A percentile compares a stretch with the other conserved stretches of the same genome.
These are phyloP conservation scores for Aspergillus intermedius DNA, from an alignment of 2,329 filamentous ascomycete species.

Conservation along the genomic window DNA sequence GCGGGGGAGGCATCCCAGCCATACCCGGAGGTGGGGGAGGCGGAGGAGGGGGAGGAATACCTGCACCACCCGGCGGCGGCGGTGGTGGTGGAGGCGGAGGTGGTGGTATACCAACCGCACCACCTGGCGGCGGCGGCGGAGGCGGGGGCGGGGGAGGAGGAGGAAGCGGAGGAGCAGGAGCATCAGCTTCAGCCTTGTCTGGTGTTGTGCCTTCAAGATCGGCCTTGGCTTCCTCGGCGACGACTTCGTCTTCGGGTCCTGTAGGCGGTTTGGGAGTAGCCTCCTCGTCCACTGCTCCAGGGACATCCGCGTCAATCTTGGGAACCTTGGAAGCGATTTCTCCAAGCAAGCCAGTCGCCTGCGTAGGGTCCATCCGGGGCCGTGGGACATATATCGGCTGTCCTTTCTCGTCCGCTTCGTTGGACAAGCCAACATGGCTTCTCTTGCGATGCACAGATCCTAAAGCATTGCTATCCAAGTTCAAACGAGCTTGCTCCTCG, in stretches of 20 bases:
- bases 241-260: constrained; percentile 48
- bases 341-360: constrained; percentile 61
- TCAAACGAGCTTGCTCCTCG: constrained; percentile 50
- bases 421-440: constrained; percentile 35
- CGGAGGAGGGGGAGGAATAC: constrained; percentile 45
- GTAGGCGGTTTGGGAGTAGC: constrained; percentile 56
- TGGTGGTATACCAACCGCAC: constrained; percentile 37
- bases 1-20: constrained; percentile 42
- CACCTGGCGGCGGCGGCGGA: constrained; percentile 39
- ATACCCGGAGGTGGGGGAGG: constrained; percentile 42
- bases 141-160: constrained; percentile 43
- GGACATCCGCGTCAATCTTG: constrained; percentile 55
- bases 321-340: constrained; percentile 71
- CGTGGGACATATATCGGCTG: constrained; percentile 62
- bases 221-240: constrained; percentile 5
- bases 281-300: constrained; percentile 11
- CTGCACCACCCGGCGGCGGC: constrained; percentile 30
- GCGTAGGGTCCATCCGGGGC: constrained; percentile 55
- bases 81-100: constrained; percentile 38
- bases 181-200: constrained; percentile 9
- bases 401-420: constrained; percentile 44
- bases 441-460: constrained; percentile 61
- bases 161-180: constrained; percentile 40
- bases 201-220: constrained; percentile 7
- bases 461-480: constrained; percentile 67